Percentiles rank a stretch among this genome's conserved stretches.
These are phyloP conservation scores for Gonapodya sp. DNA, from an alignment of 192 early-diverging fungal genomes.

Conservation along the genomic window DNA sequence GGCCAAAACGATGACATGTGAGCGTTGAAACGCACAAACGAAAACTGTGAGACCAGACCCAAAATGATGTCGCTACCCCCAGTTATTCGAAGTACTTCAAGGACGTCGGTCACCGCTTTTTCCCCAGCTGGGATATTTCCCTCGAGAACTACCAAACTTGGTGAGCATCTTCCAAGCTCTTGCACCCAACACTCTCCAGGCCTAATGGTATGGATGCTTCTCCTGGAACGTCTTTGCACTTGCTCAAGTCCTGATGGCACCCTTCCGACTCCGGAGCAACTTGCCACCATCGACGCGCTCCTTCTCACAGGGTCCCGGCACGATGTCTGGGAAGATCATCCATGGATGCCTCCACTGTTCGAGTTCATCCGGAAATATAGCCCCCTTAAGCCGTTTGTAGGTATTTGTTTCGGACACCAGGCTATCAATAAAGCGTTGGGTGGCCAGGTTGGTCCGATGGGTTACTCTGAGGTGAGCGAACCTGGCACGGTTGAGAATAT, in stretches of 20 bases:
- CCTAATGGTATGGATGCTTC: too few relatives aligned
- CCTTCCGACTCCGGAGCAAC: background rate
- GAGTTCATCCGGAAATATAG: background rate
- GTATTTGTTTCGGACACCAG: conserved; percentile 74
- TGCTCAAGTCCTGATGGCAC: background rate
- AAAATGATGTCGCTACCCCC: too few relatives aligned
- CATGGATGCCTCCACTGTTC: background rate
- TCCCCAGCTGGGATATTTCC: background rate
- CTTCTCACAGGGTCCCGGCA: background rate
- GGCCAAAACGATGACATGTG: background rate
- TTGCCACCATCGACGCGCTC: background rate
- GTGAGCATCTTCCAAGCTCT: too few relatives aligned
- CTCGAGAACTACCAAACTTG: background rate
- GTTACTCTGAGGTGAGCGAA: background rate
- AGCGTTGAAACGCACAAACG: too few relatives aligned
- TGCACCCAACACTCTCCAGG: too few relatives aligned
- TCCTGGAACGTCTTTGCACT: too few relatives aligned
- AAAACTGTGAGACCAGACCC: too few relatives aligned
- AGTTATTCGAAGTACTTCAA: background rate
- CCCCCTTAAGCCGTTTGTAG: background rate
- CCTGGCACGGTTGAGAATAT: too few relatives aligned
- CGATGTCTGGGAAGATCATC: background rate
- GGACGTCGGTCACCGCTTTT: background rate
- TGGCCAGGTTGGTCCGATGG: conserved; percentile 21
- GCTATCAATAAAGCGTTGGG: conserved; percentile 59